phyloP scores from a whole-genome alignment of 2,329 filamentous ascomycete species.

The Aureobasidium sp. region DNA sequence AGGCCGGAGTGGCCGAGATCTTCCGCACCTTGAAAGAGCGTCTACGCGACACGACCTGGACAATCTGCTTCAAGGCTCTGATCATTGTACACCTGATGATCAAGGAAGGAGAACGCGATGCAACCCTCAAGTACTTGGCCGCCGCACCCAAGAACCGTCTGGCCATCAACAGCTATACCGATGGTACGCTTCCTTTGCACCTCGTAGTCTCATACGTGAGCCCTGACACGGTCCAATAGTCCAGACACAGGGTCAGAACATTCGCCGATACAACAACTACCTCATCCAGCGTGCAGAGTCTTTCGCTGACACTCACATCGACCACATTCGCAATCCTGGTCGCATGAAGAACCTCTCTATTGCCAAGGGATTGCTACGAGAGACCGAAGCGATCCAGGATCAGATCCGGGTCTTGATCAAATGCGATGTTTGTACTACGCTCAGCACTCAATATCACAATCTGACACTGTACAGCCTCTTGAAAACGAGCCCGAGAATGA shows the following conservation, averaged over 20 bases:
- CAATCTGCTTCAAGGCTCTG: slow-evolving; percentile 96
- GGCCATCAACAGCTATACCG: slow-evolving; percentile 83
- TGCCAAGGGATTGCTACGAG: slow-evolving; percentile 84
- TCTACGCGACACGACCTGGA: slow-evolving; percentile 95
- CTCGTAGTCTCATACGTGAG: not conserved
- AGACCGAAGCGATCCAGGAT: slow-evolving; percentile 83
- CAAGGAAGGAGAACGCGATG: slow-evolving; percentile 82
- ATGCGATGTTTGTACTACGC: slow-evolving; percentile 64
- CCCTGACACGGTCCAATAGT: slow-evolving; percentile 44
- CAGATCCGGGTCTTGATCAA: slow-evolving; percentile 80
- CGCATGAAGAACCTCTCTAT: slow-evolving; percentile 79
- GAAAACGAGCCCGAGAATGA: slow-evolving; percentile 89
- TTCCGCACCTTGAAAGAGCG: slow-evolving; percentile 86
- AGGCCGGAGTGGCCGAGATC: slow-evolving; percentile 90
- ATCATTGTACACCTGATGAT: slow-evolving; percentile 98
- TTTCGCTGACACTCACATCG: slow-evolving; percentile 75
- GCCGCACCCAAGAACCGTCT: slow-evolving; percentile 70
- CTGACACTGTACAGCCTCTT: slow-evolving; percentile 54
- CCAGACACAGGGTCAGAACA: slow-evolving; percentile 91
- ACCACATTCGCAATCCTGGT: slow-evolving; percentile 67
- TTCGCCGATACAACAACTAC: slow-evolving; percentile 84
- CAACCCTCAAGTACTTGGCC: slow-evolving; percentile 76
- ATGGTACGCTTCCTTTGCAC: slow-evolving; percentile 54
- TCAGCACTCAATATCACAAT: not conserved
- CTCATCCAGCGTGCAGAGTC: slow-evolving; percentile 73